Evolutionary conservation across 805 yeast genomes (phyloP).

Genomic region (Metschnikowia drakensbergensis): DNA sequence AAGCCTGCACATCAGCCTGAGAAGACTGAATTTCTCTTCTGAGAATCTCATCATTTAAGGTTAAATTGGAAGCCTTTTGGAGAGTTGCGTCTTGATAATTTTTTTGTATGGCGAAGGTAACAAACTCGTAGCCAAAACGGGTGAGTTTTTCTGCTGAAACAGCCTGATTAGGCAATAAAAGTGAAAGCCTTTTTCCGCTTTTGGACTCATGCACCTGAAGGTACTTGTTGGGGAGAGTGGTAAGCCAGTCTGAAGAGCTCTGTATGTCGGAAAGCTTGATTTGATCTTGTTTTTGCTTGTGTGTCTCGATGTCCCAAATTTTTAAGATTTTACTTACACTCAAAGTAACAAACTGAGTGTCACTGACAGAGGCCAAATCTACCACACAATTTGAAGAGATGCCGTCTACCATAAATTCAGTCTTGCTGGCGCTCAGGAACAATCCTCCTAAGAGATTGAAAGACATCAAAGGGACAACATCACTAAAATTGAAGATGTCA

Average conservation of each 20-base stretch:
- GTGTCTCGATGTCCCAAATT: conserved; percentile 53
- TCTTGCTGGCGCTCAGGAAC: conserved; percentile 12
- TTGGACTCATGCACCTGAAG: conserved; percentile 17
- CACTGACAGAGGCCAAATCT: conserved; percentile 35
- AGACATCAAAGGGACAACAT: conserved; percentile 33
- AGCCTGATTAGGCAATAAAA: conserved; percentile 16
- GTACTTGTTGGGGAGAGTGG: conserved; percentile 30
- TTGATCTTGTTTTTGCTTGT: conserved; percentile 19
- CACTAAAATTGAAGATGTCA: conserved; percentile 52
- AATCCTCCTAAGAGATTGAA: conserved; percentile 27
- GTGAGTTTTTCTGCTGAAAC: conserved; percentile 5
- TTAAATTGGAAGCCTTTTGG: background rate
- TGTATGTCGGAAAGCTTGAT: background rate
- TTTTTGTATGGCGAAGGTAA: conserved; percentile 21
- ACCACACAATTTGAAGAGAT: conserved; percentile 42
- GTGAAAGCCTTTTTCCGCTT: conserved; percentile 2
- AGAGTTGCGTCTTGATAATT: background rate
- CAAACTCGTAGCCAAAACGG: conserved; percentile 22
- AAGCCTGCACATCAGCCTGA: conserved; percentile 1
- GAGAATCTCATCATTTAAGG: conserved; percentile 3
- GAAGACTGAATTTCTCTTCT: background rate
- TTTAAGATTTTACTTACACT: conserved; percentile 53
- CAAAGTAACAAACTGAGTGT: conserved; percentile 44
- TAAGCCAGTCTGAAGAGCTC: conserved; percentile 22
- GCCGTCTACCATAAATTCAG: conserved; percentile 28